These are phyloP conservation scores for Populus hybrid DNA, from an alignment of 441 rosid genomes.

Conservation along the genomic window DNA sequence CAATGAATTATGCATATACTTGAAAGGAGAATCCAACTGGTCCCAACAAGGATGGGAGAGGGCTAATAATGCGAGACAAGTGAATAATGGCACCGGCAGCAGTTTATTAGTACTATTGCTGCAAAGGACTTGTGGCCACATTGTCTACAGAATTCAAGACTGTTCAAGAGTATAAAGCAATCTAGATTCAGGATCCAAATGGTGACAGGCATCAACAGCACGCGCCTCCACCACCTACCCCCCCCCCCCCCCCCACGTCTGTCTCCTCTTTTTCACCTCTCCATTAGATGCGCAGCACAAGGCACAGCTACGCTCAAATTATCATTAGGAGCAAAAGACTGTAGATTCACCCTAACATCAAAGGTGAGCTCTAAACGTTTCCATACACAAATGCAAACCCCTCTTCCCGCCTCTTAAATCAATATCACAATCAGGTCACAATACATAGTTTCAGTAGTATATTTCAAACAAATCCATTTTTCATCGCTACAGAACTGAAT, in stretches of 20 bases:
- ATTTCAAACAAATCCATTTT: not conserved
- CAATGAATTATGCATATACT: not conserved
- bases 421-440: not conserved
- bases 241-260: not conserved
- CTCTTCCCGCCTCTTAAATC: not conserved
- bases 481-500: not conserved
- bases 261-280: slow-evolving; percentile 1
- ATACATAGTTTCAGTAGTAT: too few relatives aligned
- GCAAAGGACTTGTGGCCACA: not conserved
- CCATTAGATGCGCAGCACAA: not conserved
- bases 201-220: not conserved
- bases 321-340: not conserved
- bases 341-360: not conserved
- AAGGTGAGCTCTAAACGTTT: not conserved
- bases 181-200: not conserved
- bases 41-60: not conserved
- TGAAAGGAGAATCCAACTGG: not conserved
- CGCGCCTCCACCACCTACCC: too few relatives aligned
- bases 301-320: not conserved
- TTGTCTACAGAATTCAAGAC: not conserved
- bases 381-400: not conserved
- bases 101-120: not conserved
- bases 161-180: not conserved
- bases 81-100: not conserved
- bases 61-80: not conserved